Base-by-base conservation (phyloP, 345 rosid genomes). In the Ricinus communis region DNA sequence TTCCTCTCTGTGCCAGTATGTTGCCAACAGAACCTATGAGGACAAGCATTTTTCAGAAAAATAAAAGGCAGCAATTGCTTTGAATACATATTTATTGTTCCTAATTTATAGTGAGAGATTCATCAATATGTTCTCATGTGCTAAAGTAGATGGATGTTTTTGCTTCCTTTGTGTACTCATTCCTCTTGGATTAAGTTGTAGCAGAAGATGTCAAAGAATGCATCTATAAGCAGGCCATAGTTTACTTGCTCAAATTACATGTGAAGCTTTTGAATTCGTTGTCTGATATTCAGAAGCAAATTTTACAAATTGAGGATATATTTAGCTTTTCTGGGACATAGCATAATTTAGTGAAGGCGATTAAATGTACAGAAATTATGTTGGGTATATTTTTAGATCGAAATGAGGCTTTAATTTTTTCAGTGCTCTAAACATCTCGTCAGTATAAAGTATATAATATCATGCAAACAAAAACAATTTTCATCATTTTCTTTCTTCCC, bases 1-100 rank as follows among this genome's bases (percentile, higher is more conserved):
- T 76, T 70, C 79, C 70, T 66, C 1, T 27, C 16, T 25, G n/a
- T 66, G 51, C 46, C 59, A 58, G 40, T 12, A 52, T 13, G 49
- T n/a, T 62, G 10, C 49, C 5, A 16, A 36, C 6, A 38, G 30
- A 56, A 10, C 33, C 49, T 40, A 43, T 15, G 51, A 65, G 65
- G 57, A n/a, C 65, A 50, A 45, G 49, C 50, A 46, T 22, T 38
- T 40, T 43, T 61, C 21, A n/a, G 22, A 50, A 12, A 33, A 61
- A 52, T 24, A n/a, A 19, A 38, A 40, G 57, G 41, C 50, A 54
- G 41, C 30, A n/a, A n/a, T 14, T 53, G 38, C 59, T 3, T 8
- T 8, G 8, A 4, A 1, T 8, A 2, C 8, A 43, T 8, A 27
- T 33, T 46, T 47, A 31, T 13, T 45, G 14, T 24, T 21, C 40